Evolutionary conservation across 306 rosid genomes (phyloP).

Genomic region (Ochetophila trinervis): DNA sequence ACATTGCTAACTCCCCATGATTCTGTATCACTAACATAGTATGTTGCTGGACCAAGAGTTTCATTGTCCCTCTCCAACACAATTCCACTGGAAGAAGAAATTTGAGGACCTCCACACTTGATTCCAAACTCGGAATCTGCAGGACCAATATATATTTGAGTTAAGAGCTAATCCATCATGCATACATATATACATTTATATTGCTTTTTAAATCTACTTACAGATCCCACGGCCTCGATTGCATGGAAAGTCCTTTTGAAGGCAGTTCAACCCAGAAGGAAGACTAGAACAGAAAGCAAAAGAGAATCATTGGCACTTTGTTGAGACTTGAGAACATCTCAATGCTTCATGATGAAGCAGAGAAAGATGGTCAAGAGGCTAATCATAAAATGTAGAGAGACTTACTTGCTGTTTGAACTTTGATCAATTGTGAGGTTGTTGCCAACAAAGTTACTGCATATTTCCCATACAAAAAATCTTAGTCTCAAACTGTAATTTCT

Average conservation of each 20-base stretch:
- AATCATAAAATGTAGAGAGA: slow-evolving; percentile 4
- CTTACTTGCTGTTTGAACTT: slow-evolving; percentile 53
- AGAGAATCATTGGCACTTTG: background rate
- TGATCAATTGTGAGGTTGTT: slow-evolving; percentile 57
- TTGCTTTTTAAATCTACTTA: slow-evolving; percentile 38
- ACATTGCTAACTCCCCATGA: slow-evolving; percentile 78
- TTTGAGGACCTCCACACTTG: slow-evolving; percentile 62
- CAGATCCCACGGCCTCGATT: slow-evolving; percentile 47
- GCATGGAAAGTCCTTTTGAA: slow-evolving; percentile 70
- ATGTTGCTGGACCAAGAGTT: slow-evolving; percentile 66
- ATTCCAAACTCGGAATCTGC: slow-evolving; percentile 62
- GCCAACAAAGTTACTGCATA: slow-evolving; percentile 68
- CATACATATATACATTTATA: background rate
- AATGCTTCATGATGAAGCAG: too few relatives aligned
- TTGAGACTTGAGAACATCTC: too few relatives aligned
- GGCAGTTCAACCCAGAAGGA: slow-evolving; percentile 63
- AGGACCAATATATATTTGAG: background rate
- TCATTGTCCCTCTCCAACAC: slow-evolving; percentile 46
- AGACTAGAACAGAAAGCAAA: slow-evolving; percentile 46
- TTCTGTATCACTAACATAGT: slow-evolving; percentile 44
- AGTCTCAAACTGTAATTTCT: background rate
- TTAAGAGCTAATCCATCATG: background rate
- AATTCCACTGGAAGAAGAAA: slow-evolving; percentile 33
- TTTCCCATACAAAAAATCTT: background rate
- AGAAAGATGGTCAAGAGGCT: background rate